Base-by-base conservation (phyloP, 2,329 filamentous ascomycete species). In the Penicillium brasilianum region DNA sequence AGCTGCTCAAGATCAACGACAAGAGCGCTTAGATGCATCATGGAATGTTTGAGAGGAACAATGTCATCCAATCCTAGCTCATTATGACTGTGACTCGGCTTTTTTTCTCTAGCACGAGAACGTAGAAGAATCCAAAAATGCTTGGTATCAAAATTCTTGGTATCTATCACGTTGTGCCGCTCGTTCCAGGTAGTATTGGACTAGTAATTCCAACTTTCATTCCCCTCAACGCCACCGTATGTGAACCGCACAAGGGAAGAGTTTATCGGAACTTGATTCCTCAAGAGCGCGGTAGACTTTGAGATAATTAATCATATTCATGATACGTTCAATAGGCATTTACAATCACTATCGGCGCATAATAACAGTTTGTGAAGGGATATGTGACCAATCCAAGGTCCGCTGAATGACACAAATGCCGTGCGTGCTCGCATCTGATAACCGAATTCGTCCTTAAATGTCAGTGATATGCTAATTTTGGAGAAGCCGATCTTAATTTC, bases 1-100 rank as follows among this genome's bases (percentile, higher is more conserved):
- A 89, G 77, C 85, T 91, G 67, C 88, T 89, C 78, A 83, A 80
- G 58, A 87, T 90, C 80, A 83, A 85, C 76, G 74, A 75, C 72
- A 83, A 82, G 74, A 79, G 68, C 57, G 77, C 76, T 59, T 80
- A 74, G 62, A 62, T 53, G n/a, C 32, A 28, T 36, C 22, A 25
- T 22, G 8, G 32, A 36, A 30, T 25, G 6, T 30, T 1, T 8
- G 11, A 48, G 14, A 30, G 14, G 14, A 48, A 48, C 16, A 7
- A 16, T 25, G 20, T 14, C 9, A 39, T 39, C 14, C 9, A n/a
- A 28, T 9, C 5, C 44, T 48, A 7, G n/a, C 25, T n/a, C 14
- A 22, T 9, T 9, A 34, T 10, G 11, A 34, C 8, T 14, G 16
- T 14, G 30, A 9, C n/a, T 48, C 16, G 28, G 7, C 43, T n/a